Percentiles rank a stretch among this genome's conserved stretches.
Conservation (phyloP, 495 filamentous ascomycete species). For the Podospora australis region DNA sequence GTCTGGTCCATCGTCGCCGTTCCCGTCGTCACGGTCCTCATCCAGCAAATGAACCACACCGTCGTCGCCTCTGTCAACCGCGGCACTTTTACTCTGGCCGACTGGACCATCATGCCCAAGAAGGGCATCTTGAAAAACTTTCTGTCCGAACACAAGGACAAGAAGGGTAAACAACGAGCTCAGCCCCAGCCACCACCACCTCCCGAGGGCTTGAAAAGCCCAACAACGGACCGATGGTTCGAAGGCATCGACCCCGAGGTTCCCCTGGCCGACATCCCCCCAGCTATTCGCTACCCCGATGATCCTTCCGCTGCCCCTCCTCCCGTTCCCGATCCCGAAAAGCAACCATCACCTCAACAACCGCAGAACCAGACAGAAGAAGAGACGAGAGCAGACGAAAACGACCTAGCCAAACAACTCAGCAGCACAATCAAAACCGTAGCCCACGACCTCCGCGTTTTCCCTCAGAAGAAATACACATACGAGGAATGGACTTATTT, state of each 20-base stretch:
- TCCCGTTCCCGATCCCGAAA: too few relatives aligned
- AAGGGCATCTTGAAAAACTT: conserved; percentile 28
- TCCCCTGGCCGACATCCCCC: conserved; percentile 8
- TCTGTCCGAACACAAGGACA: conserved; percentile 20
- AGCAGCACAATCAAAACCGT: conserved; percentile 53
- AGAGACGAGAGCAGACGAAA: conserved; percentile 30
- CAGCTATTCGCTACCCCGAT: neutral
- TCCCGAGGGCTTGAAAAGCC: too few relatives aligned
- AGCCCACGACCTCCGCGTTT: conserved; percentile 48
- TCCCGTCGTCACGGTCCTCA: conserved; percentile 67
- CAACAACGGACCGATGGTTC: neutral
- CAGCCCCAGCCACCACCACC: too few relatives aligned
- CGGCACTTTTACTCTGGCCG: conserved; percentile 56
- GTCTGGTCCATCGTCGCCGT: conserved; percentile 75
- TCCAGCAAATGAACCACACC: conserved; percentile 64
- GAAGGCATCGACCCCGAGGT: neutral
- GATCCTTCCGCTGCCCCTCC: too few relatives aligned
- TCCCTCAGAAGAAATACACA: conserved; percentile 52
- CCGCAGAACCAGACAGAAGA: neutral
- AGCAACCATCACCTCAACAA: too few relatives aligned
- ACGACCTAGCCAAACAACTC: conserved; percentile 55
- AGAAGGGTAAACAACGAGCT: neutral
- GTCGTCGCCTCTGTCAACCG: conserved; percentile 58
- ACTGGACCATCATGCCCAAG: conserved; percentile 60
- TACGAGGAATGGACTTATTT: conserved; percentile 70